Percentiles rank a stretch among this genome's conserved stretches.
phyloP scores from a whole-genome alignment of 108 stramenopile species.

The Chaetoceros tenuissimus region DNA sequence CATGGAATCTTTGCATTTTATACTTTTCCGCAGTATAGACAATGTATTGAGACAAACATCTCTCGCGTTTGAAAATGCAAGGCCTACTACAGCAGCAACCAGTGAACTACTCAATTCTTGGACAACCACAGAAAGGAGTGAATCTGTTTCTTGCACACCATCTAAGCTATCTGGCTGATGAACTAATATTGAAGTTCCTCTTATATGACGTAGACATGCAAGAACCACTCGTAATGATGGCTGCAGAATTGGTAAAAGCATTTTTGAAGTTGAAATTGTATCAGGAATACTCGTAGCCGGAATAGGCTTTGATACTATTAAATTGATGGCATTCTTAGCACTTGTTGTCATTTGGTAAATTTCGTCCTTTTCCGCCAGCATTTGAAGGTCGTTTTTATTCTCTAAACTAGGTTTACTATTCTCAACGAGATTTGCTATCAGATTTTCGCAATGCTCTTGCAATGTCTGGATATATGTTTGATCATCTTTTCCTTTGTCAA shows the following conservation, averaged over 20 bases:
- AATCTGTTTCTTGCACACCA: background rate
- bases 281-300: too few species aligned
- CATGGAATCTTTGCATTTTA: constrained; percentile 26
- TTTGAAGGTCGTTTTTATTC: constrained; percentile 10
- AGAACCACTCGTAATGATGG: constrained; percentile 61
- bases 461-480: too few species aligned
- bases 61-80: constrained; percentile 63
- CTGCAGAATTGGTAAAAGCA: constrained; percentile 73
- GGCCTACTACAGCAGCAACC: constrained; percentile 65
- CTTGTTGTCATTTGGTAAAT: background rate
- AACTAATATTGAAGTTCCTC: constrained; percentile 20
- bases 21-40: constrained; percentile 43
- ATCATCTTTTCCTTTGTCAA: too few species aligned
- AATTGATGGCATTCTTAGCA: too few species aligned
- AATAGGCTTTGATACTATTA: too few species aligned
- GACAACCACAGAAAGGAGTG: constrained; percentile 39
- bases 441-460: too few species aligned
- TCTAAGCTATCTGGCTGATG: background rate
- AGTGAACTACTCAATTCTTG: constrained; percentile 50
- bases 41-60: constrained; percentile 59
- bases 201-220: constrained; percentile 37
- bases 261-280: constrained; percentile 35
- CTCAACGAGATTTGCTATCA: too few species aligned
- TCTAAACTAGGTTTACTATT: too few species aligned
- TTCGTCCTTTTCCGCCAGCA: constrained; percentile 1